Conservation (phyloP, 176 grass and related monocot genomes). For the Triticum turgidum region DNA sequence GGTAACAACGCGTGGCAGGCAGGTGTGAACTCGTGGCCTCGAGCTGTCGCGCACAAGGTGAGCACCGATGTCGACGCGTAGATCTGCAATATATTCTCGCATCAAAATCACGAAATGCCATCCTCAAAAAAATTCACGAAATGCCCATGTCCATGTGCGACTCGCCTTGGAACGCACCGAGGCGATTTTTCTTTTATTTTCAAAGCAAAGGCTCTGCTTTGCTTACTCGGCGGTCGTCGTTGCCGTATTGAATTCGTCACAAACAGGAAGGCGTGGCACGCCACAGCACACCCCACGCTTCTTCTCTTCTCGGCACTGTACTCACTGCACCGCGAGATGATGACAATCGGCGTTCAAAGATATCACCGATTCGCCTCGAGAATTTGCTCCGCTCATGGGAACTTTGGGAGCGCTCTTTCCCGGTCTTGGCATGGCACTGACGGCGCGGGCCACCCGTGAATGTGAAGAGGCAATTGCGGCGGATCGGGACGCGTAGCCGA, state of each 20-base stretch:
- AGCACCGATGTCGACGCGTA: not conserved
- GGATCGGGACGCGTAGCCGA: not conserved
- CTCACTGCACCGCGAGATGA: too few species aligned
- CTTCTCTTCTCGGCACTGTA: too few species aligned
- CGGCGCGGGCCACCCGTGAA: not conserved
- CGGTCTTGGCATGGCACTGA: not conserved
- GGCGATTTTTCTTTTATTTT: not conserved
- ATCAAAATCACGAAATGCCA: not conserved
- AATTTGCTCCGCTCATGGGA: not conserved
- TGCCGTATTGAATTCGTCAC: not conserved
- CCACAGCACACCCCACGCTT: not conserved
- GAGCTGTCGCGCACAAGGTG: not conserved
- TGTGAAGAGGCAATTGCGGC: not conserved
- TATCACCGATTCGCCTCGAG: not conserved
- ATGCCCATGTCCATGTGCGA: not conserved
- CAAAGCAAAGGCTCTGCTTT: not conserved
- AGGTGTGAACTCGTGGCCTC: not conserved
- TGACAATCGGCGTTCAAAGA: not conserved
- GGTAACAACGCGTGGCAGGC: not conserved
- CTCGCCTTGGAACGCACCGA: not conserved
- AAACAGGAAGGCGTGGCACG: not conserved
- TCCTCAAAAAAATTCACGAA: not conserved
- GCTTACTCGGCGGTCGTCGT: too few species aligned
- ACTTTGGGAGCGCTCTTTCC: not conserved
- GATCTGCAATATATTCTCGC: not conserved